A percentile compares a stretch with the other conserved stretches of the same genome.
Conservation (phyloP, 1,284 basidiomycete species). For the Pseudozyma tsukubaensis region DNA sequence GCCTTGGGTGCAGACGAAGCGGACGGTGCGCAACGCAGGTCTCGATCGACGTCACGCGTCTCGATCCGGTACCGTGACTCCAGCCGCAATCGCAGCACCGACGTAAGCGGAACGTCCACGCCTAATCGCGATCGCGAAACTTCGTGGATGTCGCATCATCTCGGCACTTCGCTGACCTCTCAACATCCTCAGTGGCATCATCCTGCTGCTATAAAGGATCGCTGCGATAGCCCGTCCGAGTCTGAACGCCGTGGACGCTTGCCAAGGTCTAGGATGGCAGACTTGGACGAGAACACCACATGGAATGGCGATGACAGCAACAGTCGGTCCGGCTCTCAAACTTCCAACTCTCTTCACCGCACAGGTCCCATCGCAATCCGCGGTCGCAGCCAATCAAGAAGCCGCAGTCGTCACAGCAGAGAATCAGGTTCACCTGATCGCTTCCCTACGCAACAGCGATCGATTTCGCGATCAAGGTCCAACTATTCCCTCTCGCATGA, state of each 20-base stretch:
- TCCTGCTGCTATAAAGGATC: conserved; percentile 16
- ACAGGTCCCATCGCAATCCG: conserved; percentile 37
- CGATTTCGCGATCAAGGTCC: conserved; percentile 30
- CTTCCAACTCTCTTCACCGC: conserved; percentile 12
- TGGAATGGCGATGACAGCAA: conserved; percentile 46
- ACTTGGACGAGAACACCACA: conserved; percentile 49
- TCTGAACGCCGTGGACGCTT: conserved; percentile 45
- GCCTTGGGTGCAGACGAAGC: conserved; percentile 19
- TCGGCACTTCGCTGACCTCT: conserved; percentile 22
- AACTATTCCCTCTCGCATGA: conserved; percentile 32
- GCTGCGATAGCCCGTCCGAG: conserved; percentile 47
- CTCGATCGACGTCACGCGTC: conserved; percentile 41
- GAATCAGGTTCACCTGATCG: conserved; percentile 39
- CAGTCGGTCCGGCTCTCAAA: conserved; percentile 19
- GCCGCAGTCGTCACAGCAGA: conserved; percentile 47
- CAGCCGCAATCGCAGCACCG: conserved; percentile 42
- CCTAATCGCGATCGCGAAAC: conserved; percentile 41
- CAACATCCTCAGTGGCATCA: conserved; percentile 24
- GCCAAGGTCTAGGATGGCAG: conserved; percentile 42
- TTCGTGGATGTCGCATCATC: conserved; percentile 28
- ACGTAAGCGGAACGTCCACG: conserved; percentile 40
- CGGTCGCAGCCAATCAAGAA: conserved; percentile 42
- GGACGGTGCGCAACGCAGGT: conserved; percentile 19
- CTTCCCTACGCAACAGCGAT: conserved; percentile 23
- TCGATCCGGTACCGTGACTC: conserved; percentile 33